These are phyloP conservation scores for Solanum bukasovii DNA, from an alignment of 257 asterid species.

Conservation along the genomic window DNA sequence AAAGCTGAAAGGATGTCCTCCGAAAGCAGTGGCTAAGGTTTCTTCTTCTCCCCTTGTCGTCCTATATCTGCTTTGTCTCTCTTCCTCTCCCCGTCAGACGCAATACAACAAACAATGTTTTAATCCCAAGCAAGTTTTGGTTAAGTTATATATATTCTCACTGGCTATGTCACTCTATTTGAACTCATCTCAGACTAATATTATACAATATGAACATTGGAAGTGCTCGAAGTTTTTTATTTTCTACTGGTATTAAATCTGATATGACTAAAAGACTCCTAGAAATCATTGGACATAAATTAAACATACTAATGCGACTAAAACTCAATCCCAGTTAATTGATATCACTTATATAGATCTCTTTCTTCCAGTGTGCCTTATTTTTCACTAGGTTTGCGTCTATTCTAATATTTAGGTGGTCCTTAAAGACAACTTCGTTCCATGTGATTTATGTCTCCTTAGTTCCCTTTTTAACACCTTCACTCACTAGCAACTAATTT, in stretches of 20 bases:
- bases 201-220: neutral
- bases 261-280: neutral
- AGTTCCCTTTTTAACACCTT: neutral
- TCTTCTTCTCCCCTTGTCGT: neutral
- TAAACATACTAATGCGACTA: neutral
- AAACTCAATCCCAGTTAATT: neutral
- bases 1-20: constrained; percentile 14
- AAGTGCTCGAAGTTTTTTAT: neutral
- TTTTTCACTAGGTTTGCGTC: neutral
- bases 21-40: constrained; percentile 14
- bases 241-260: neutral
- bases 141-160: neutral
- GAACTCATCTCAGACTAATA: neutral
- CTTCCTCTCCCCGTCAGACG: neutral
- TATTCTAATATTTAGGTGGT: neutral
- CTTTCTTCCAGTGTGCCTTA: neutral
- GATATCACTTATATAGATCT: neutral
- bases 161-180: neutral
- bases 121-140: neutral
- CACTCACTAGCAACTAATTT: neutral
- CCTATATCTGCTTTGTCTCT: neutral
- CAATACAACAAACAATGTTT: neutral
- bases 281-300: neutral
- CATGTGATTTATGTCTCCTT: neutral
- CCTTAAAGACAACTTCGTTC: neutral